Conservation (phyloP, 805 yeast species). For the Ogataea henricii region DNA sequence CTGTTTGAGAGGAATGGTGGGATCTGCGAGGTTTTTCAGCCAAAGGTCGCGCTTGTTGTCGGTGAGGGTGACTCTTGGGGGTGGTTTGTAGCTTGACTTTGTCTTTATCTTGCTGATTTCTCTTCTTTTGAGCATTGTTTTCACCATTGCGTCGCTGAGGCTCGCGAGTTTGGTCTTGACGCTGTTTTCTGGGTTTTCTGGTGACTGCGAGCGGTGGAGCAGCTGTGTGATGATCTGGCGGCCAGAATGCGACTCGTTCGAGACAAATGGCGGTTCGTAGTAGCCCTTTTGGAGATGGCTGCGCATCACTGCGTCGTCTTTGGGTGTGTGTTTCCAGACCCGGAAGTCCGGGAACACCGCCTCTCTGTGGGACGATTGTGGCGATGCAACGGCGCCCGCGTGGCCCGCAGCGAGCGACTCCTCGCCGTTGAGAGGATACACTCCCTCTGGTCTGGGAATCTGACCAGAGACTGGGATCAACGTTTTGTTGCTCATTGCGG, state of each 20-base stretch:
- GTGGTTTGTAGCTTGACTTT: conserved; percentile 67
- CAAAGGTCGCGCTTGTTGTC: conserved; percentile 84
- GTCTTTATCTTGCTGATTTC: conserved; percentile 46
- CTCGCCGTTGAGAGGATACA: conserved; percentile 35
- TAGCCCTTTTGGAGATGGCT: conserved; percentile 70
- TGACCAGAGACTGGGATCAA: conserved; percentile 21
- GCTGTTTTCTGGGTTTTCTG: conserved; percentile 13
- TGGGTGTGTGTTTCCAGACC: conserved; percentile 65
- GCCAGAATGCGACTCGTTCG: conserved; percentile 71
- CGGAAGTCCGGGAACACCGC: conserved; percentile 64
- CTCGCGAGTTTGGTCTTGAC: conserved; percentile 35
- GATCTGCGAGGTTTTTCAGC: conserved; percentile 77
- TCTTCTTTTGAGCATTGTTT: conserved; percentile 50
- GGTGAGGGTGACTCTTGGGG: conserved; percentile 87
- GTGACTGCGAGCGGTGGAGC: conserved; percentile 26
- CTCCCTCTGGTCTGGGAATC: conserved; percentile 31
- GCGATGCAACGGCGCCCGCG: not conserved
- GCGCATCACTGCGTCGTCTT: conserved; percentile 56
- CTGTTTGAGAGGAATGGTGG: conserved; percentile 61
- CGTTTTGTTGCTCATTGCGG: conserved; percentile 11
- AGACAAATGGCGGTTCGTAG: conserved; percentile 60
- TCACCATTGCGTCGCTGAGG: conserved; percentile 51
- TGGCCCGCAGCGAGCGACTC: conserved; percentile 4
- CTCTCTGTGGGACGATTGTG: conserved; percentile 11
- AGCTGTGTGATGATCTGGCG: conserved; percentile 52